Evolutionary conservation across 345 rosid genomes (phyloP), one percentile per base, ranked within the genome.

Genomic region (Lepidium africanum): DNA sequence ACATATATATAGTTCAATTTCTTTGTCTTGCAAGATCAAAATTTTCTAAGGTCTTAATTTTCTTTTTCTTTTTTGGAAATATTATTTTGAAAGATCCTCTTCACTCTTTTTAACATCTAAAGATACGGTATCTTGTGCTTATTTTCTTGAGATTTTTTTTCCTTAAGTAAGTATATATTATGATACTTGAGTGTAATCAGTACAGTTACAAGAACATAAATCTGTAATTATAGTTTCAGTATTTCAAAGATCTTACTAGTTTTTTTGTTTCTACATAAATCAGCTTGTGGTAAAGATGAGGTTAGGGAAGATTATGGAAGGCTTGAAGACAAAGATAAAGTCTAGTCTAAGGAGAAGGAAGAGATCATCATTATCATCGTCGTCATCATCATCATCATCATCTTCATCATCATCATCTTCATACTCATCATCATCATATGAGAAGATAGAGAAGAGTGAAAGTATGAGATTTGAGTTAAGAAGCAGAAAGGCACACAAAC

Each of bases 391-490:
- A 0, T 53, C 71, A 2, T 70, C 75, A 0, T 65, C 76, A 0
- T 72, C 70, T 0, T 72, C 32, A 4, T 27, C 32, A 27, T 27
- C 4, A 5, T 47, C 64, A 0, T 59, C 64, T 3, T 59, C 71
- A 2, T n/a, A n/a, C n/a, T 66, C 76, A 10, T 65, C 71, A 14
- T 59, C 72, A 25, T 59, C 72, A 5, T 87, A 89, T 52, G 88
- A 89, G 62, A 90, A 85, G 90, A 81, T 92, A 45, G 96, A 90
- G 51, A 92, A 92, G 83, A 92, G 89, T 65, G 93, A 90, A n/a
- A 92, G 98, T 77, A 92, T 88, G 96, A 86, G 96, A 60, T 71
- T 85, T 49, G 98, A 92, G 76, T 81, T 92, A 1, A 81, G 84
- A 73, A 92, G 96, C 86, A 82, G 84, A 73, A 90, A 87, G 74